Percentiles rank a stretch among this genome's conserved stretches.
phyloP scores from a whole-genome alignment of 2,329 filamentous ascomycete species.

The Aspergillus sp. region DNA sequence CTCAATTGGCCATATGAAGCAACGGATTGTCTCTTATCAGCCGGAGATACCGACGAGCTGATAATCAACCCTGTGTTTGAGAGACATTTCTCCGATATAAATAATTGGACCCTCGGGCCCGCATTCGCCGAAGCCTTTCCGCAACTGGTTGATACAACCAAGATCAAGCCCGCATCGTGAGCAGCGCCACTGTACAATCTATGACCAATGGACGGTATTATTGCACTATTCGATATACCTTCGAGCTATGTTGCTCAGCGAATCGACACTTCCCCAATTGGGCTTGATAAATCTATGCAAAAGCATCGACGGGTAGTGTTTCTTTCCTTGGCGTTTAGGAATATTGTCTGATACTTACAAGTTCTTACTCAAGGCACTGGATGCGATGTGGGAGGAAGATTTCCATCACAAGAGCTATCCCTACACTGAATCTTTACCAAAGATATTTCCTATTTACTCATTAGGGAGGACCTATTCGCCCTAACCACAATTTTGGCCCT shows the following conservation, averaged over 20 bases:
- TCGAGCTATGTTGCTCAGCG: neutral
- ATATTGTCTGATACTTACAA: neutral
- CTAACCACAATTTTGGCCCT: neutral
- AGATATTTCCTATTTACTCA: neutral
- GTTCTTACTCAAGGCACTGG: neutral
- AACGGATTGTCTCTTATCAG: slow-evolving; percentile 68
- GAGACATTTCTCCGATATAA: slow-evolving; percentile 71
- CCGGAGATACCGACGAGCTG: slow-evolving; percentile 61
- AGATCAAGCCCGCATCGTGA: slow-evolving; percentile 34
- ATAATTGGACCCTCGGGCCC: slow-evolving; percentile 81
- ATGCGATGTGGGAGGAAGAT: neutral
- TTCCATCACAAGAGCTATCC: neutral
- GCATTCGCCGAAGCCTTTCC: slow-evolving; percentile 71
- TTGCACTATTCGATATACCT: neutral
- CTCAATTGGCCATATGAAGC: slow-evolving; percentile 86
- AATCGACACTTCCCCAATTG: neutral
- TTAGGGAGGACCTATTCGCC: neutral
- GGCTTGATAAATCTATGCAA: neutral
- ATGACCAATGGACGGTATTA: neutral
- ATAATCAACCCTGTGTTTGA: slow-evolving; percentile 88
- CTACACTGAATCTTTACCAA: neutral
- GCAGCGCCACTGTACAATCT: neutral
- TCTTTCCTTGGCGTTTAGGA: neutral
- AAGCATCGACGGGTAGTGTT: neutral
- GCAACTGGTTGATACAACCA: slow-evolving; percentile 49